phyloP scores from a whole-genome alignment of 2,329 filamentous ascomycete genomes.

The Alternaria postmessia region DNA sequence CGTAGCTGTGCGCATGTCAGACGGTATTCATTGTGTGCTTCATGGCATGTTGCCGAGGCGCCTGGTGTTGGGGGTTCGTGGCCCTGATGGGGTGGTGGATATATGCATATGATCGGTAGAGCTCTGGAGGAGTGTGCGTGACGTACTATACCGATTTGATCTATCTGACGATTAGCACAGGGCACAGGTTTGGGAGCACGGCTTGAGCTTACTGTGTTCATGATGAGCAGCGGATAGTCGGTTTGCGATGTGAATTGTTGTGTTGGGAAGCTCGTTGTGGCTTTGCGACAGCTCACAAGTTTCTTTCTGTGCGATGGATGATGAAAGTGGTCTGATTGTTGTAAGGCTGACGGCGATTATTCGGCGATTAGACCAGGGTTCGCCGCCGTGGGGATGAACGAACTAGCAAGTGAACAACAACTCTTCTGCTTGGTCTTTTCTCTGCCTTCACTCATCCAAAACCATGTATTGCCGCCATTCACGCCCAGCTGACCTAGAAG shows the following conservation, averaged over 20 bases:
- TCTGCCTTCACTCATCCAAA: background rate
- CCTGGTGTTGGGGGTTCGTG: background rate
- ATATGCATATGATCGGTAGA: background rate
- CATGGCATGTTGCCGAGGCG: background rate
- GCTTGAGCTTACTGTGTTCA: conserved; percentile 61
- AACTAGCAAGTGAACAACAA: background rate
- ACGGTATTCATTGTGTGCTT: background rate
- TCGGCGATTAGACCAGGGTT: conserved; percentile 10
- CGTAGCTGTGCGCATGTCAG: conserved; percentile 67
- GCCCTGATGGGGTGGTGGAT: background rate
- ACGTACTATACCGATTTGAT: conserved; percentile 67
- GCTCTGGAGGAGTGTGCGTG: conserved; percentile 24
- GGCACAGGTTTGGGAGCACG: background rate
- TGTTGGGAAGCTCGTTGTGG: conserved; percentile 9
- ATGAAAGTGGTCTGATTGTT: conserved; percentile 44
- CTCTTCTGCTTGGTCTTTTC: background rate
- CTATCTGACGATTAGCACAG: conserved; percentile 41
- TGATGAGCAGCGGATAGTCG: conserved; percentile 31
- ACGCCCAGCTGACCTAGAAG: background rate
- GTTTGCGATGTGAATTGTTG: background rate
- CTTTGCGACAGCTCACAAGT: conserved; percentile 19
- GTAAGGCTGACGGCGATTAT: conserved; percentile 20
- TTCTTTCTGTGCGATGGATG: conserved; percentile 28
- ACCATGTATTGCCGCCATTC: background rate
- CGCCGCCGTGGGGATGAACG: background rate